A percentile compares a stretch with the other conserved stretches of the same genome.
phyloP scores from a whole-genome alignment of 192 early-diverging fungal species.

The Backusella liffmaniae region DNA sequence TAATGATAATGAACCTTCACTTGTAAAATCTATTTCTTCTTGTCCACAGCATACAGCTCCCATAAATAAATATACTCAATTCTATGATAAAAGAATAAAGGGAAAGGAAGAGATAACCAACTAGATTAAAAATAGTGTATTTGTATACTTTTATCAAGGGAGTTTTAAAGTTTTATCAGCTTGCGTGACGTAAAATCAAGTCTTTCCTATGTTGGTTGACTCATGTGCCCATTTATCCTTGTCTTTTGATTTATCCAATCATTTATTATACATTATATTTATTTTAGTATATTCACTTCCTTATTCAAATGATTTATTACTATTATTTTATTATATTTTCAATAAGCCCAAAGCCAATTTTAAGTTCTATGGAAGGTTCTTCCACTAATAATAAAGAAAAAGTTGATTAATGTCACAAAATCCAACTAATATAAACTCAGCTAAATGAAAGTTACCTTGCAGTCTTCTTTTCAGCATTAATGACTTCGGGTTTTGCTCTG shows the following conservation, averaged over 20 bases:
- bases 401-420: neutral
- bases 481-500: constrained; percentile 94
- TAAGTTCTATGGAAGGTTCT: constrained; percentile 34
- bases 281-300: neutral
- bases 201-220: neutral
- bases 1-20: constrained; percentile 56
- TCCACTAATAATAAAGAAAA: constrained; percentile 25
- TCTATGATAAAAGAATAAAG: neutral
- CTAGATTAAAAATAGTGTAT: neutral
- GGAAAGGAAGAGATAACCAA: neutral
- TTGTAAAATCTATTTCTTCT: constrained; percentile 68
- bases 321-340: constrained; percentile 8
- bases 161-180: neutral
- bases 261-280: neutral
- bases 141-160: neutral
- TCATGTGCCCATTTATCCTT: no score
- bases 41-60: constrained; percentile 53
- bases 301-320: neutral
- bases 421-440: neutral
- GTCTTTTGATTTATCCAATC: neutral
- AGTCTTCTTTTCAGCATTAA: constrained; percentile 72
- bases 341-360: neutral
- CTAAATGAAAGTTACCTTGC: constrained; percentile 43
- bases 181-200: neutral
- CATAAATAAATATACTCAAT: constrained; percentile 30